Base-by-base conservation (phyloP, 345 rosid genomes). In the Mangifera indica region DNA sequence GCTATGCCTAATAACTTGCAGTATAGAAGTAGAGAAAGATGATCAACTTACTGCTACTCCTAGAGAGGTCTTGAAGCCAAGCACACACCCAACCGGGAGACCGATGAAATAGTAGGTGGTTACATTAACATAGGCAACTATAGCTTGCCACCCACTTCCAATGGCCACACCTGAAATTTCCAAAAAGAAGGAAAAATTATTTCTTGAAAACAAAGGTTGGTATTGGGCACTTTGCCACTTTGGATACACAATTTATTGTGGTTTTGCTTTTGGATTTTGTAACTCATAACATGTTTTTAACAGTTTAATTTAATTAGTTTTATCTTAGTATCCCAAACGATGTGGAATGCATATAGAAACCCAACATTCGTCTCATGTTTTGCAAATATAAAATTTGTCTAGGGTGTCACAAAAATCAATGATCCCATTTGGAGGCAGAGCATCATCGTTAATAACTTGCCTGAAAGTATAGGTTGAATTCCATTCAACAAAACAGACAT, bases 121-220 rank as follows among this genome's bases (percentile, higher is more conserved):
- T 24, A 92, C 70, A 73, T 92, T 95, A 40, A 95, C 90, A 75
- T 88, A 90, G 15, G 99, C 99, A 72, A 95, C 98, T 40, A 88
- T 72, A 55, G 89, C 88, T 85, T 95, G 96, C 99, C 99, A 92
- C 14, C 99, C 96, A 68, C 98, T 90, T 37, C 98, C 97, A 75
- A 91, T 92, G 12, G 99, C 98, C 76, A 89, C 98, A n/a, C 97
- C 91, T 85, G 67, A 51, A 66, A 54, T 42, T n/a, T 37, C 26
- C 12, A 1, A 4, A 17, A 49, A 25, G 51, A 21, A 45, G 32
- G 10, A 5, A 25, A 46, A 24, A 13, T 4, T 17, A 11, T 46
- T 48, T 14, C 18, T 4, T 13, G 20, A 20, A 65, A 34, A 66
- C 7, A 17, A 18, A 29, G 12, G 15, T 51, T n/a, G n/a, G n/a